Base-by-base conservation (phyloP, 1,139 yeast species). In the Lodderomyces parapsilosis region DNA sequence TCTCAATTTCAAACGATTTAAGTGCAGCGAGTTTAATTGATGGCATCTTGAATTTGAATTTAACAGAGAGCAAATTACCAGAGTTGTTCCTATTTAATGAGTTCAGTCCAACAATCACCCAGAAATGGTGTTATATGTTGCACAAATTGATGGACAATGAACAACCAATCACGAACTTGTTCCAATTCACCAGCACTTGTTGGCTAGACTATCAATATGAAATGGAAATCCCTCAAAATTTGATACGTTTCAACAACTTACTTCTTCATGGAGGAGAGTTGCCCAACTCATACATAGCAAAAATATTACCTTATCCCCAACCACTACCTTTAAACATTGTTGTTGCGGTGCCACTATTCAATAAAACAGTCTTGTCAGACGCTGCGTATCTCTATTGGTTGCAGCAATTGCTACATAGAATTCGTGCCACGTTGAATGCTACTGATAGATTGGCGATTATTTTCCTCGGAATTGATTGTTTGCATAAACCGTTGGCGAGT, bases 381-480 rank as follows among this genome's bases (percentile, higher is more conserved):
- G 53, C 52, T 0, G 73, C 67, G 9, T 76, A 69, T 51, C 56
- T 63, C 30, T n/a, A 20, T 0, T 46, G 56, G 5, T 40, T 78
- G 2, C 62, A 62, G 36, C 36, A 48, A 0, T 49, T 61, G 3
- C 45, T 81, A 3, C 53, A 49, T 5, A 52, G 46, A 2, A 54
- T 68, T 7, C 49, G 74, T 34, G 42, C 52, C 1, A 49, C 53
- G 0, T 53, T 82, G 39, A 59, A 72, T 31, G 57, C 64, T 0
- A 53, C 58, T n/a, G 88, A 82, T 56, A 68, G 65, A 39, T 54
- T 83, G 9, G 86, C 86, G 0, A 50, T 83, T 20, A 74, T 83
- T 0, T 65, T 80, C 33, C 59, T 78, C 15, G 86, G 86, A 1
- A 64, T 71, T 42, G 72, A 76, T 51, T 72, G 76, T 1, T 46